Evolutionary conservation across 352 stramenopile genomes (phyloP), one percentile per base, ranked within the genome.

Genomic region (Phytophthora fragariaefolia): DNA sequence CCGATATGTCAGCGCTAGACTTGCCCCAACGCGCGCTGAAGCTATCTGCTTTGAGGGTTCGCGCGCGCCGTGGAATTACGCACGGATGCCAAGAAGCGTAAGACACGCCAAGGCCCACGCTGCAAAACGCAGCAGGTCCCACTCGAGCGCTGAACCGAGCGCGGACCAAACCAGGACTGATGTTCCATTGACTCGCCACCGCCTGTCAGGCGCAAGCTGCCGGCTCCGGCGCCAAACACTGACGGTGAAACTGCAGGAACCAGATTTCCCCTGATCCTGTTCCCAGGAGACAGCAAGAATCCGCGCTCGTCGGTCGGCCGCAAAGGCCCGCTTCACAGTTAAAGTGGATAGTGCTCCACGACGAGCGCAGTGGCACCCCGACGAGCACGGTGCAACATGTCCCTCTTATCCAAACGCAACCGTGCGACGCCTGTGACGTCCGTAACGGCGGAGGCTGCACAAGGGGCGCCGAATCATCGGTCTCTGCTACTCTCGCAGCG

Each of bases 331-430:
- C 22, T 27, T 57, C 48, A 6, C 45, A 20, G 24, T 58, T 60
- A 40, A 59, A 63, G 51, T 43, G 46, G 30, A 49, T 58, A 20
- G 38, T 47, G 32, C 38, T 55, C 40, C 23, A 45, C 23, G 0
- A 17, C 13, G 59, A 68, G 23, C 57, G 52, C 61, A 55, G 48
- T 26, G 18, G 47, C 36, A 58, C 30, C 12, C 2, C 23, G 10
- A 27, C 9, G 43, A 54, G 36, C 45, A 36, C 27, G 15, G 17
- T 62, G 40, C 6, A 7, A n/a, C n/a, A n/a, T n/a, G n/a, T n/a
- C 40, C 40, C 64, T 64, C 38, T 63, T 61, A 67, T 53, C 63
- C 64, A 47, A 47, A 53, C 65, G 65, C 63, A 65, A 65, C 60
- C 49, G 22, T 67, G 59, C 17, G 56, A 61, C 52, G 48, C 28